Evolutionary conservation across 2,329 filamentous ascomycete species (phyloP).

Genomic region (Blastomyces parvus): DNA sequence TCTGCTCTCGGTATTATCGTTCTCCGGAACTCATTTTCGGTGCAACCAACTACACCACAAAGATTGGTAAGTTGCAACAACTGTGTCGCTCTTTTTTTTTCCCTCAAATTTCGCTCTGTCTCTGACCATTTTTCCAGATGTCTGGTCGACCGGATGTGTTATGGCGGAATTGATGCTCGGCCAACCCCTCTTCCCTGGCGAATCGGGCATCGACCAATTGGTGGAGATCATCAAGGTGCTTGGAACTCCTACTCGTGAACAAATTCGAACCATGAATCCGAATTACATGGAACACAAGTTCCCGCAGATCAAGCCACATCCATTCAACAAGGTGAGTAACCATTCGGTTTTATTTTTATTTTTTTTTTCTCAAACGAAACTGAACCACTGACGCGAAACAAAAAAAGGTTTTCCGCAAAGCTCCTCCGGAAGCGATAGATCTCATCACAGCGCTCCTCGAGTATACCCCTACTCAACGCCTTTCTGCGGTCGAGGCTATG

Average conservation of each 20-base stretch:
- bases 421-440: constrained; percentile 84
- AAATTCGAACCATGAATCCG: constrained; percentile 99
- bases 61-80: constrained; percentile 69
- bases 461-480: constrained; percentile 92
- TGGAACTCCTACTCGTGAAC: constrained; percentile 90
- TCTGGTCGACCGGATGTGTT: constrained; percentile 98
- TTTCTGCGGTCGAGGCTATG: constrained; percentile 92
- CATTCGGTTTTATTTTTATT: not conserved
- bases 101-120: not conserved
- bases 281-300: constrained; percentile 99
- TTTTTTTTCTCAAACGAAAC: not conserved
- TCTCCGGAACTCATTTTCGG: constrained; percentile 97
- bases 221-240: constrained; percentile 99
- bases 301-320: constrained; percentile 98
- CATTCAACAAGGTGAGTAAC: constrained; percentile 77
- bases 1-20: constrained; percentile 97
- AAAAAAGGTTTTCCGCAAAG: constrained; percentile 87
- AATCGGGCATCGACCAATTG: constrained; percentile 95
- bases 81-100: not conserved
- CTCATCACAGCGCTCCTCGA: constrained; percentile 88
- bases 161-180: constrained; percentile 99
- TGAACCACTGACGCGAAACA: not conserved
- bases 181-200: constrained; percentile 92
- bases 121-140: constrained; percentile 52
- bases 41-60: constrained; percentile 98